Evolutionary conservation across 805 yeast genomes (phyloP), one percentile per base, ranked within the genome.

Genomic region (Candida nonsorbophila): DNA sequence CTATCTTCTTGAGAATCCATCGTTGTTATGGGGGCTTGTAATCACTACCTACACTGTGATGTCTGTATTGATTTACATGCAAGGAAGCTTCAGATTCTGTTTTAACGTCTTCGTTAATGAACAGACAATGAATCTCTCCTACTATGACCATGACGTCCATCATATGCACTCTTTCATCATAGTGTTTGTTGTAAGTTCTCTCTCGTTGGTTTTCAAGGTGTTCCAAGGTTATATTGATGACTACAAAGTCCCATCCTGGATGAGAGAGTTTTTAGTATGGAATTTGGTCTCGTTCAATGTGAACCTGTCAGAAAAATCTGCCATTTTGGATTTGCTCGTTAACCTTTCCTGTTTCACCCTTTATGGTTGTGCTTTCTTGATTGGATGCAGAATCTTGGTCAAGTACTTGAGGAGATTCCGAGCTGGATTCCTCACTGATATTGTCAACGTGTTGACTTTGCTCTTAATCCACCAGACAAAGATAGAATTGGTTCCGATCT

Each of bases 401-500:
- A 53, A 53, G 3, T 49, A 42, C 17, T n/a, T 50, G 2, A 42
- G 53, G 23, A 34, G 37, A 2, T 30, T 49, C 7, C 45, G 44
- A n/a, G 34, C 37, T n/a, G 55, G 61, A 16, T 38, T 51, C 10
- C 38, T 66, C 6, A 45, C 59, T 8, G 69, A 63, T 29, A 27
- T 69, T 1, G 32, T 51, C 1, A 54, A 63, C 14, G 28, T 67
- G 3, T n/a, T 53, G 1, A 54, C 71, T 3, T 32, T 72, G 8
- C 50, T 72, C 21, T 52, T 79, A 15, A 50, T 79, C 6, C 71
- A 71, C 30, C 86, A 81, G 44, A 58, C 83, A 0, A 61, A 72
- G 28, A 49, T 62, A 15, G 67, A 62, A 27, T 70, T 73, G 36
- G 70, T 79, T 13, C 86, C 87, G 0, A 37, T 81, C 5, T 72